Base-by-base conservation (phyloP, 495 filamentous ascomycete species). In the Collariella sp. region DNA sequence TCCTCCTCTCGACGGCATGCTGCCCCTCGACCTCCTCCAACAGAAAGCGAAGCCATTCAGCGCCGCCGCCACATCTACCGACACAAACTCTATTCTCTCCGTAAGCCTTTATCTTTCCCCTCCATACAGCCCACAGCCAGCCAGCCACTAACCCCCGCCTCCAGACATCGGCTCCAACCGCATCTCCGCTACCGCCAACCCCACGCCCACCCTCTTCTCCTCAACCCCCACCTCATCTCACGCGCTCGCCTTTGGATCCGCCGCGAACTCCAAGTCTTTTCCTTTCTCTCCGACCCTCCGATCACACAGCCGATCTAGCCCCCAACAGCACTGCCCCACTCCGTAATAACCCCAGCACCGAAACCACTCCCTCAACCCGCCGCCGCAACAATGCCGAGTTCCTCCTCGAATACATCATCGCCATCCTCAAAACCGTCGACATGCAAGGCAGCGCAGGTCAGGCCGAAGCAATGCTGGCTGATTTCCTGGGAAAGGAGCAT, bases 361-460 rank as follows among this genome's bases (percentile, higher is more conserved):
- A 20, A 20, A 23, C 34, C 72, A 74, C 52, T 55, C 59, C 33
- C 52, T 46, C 46, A 57, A 56, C 4, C 44, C 77, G 81, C 36
- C 75, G 82, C 40, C 77, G 78, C 3, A 86, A 84, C 58, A 94
- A 91, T 66, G 83, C 87, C 12, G 91, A 95, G 62, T 98, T 95
- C 54, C 65, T 98, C 22, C 81, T 96, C 19, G 89, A 93, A 59
- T 96, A 95, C 61, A 80, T 94, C 51, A 70, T 96, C 43, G 87
- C 87, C 31, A 90, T 98, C 42, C 71, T 98, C 36, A 94, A 89
- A 60, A 89, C 86, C 0, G 83, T 95, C 18, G 91, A 98, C 65
- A 77, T 93, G n/a, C 90, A 90, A 62, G 87, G 83, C 9, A 86
- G 85, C 62, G 79, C 45, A 1, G 54, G 91, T 5, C 85, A 91